Percentiles rank a stretch among this genome's conserved stretches.
phyloP scores from a whole-genome alignment of 805 yeast genomes.

The Tetrapisispora nanseiensis region DNA sequence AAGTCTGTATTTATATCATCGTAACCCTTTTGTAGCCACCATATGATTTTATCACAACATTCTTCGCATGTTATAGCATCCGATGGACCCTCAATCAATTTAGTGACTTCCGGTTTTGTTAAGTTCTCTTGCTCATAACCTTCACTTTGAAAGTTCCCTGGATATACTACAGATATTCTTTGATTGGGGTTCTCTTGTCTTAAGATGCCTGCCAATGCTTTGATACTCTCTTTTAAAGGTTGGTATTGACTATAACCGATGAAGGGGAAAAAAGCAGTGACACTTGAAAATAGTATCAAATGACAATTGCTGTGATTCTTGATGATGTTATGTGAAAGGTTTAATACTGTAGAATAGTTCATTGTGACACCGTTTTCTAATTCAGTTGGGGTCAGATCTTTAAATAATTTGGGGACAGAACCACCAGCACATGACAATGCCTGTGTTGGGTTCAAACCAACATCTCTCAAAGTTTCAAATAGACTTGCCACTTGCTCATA shows the following conservation, averaged over 20 bases:
- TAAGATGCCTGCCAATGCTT: constrained; percentile 62
- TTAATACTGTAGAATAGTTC: constrained; percentile 68
- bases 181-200: constrained; percentile 78
- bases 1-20: constrained; percentile 73
- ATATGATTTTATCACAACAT: constrained; percentile 55
- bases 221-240: constrained; percentile 77
- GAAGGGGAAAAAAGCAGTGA: constrained; percentile 73
- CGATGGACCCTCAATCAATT: constrained; percentile 76
- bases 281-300: constrained; percentile 62
- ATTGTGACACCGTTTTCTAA: constrained; percentile 51
- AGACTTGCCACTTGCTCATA: constrained; percentile 38
- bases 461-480: constrained; percentile 15
- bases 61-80: constrained; percentile 53
- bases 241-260: constrained; percentile 89
- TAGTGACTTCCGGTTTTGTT: constrained; percentile 81
- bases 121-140: constrained; percentile 74
- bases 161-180: constrained; percentile 64
- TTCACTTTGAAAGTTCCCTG: constrained; percentile 86
- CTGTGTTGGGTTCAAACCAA: constrained; percentile 49
- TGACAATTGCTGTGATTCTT: constrained; percentile 36
- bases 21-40: constrained; percentile 50
- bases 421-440: constrained; percentile 85
- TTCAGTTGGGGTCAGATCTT: constrained; percentile 51
- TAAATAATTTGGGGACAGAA: constrained; percentile 67
- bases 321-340: constrained; percentile 55